Conservation (phyloP, 2,329 filamentous ascomycete species). For the Hysterium pulicare region DNA sequence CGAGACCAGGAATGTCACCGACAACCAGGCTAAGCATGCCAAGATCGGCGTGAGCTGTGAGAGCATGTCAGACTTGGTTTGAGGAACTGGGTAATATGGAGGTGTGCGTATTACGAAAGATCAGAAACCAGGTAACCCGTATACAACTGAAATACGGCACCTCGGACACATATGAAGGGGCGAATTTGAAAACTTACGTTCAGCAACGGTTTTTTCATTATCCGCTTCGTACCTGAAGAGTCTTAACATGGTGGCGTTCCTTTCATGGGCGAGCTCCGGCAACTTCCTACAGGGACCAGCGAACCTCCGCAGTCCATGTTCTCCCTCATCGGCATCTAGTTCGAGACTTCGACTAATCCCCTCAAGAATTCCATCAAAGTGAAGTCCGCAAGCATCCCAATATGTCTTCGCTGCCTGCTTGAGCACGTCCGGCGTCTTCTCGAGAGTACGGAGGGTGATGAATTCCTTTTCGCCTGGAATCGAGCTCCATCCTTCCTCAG, state of each 20-base stretch:
- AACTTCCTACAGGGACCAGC: constrained; percentile 24
- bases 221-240: constrained; percentile 36
- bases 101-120: background rate
- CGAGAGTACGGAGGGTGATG: constrained; percentile 32
- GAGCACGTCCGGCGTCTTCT: constrained; percentile 30
- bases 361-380: constrained; percentile 22
- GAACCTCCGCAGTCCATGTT: constrained; percentile 20
- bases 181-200: constrained; percentile 11
- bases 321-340: constrained; percentile 11
- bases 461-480: constrained; percentile 39
- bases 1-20: constrained; percentile 34
- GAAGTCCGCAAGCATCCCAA: constrained; percentile 30
- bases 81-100: background rate
- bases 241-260: constrained; percentile 35
- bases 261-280: constrained; percentile 17
- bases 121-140: background rate
- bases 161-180: background rate
- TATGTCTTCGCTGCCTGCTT: constrained; percentile 26
- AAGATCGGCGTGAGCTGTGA: constrained; percentile 29
- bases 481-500: constrained; percentile 35
- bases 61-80: background rate
- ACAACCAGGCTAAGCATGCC: constrained; percentile 33
- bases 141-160: background rate
- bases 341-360: constrained; percentile 21
- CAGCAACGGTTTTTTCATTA: constrained; percentile 34